Conservation (phyloP, 2,329 filamentous ascomycete species). For the Sporothrix brunneoviolacea region DNA sequence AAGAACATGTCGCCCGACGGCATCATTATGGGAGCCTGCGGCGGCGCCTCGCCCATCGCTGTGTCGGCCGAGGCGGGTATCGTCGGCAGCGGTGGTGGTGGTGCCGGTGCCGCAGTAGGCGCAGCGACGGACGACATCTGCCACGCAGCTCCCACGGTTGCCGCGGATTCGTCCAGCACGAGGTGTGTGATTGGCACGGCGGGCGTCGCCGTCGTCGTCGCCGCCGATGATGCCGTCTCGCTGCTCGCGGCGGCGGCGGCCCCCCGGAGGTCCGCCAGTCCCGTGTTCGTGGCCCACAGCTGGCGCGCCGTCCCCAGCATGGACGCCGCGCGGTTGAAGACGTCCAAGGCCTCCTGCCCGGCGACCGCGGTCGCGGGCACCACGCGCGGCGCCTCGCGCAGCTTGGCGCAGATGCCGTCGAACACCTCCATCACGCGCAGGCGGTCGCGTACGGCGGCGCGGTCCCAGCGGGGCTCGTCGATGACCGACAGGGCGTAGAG, state of each 20-base stretch:
- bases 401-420: conserved; percentile 20
- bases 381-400: conserved; percentile 9
- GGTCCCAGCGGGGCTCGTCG: conserved; percentile 35
- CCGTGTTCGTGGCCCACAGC: conserved; percentile 12
- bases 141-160: neutral
- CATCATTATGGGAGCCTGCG: neutral
- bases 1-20: neutral
- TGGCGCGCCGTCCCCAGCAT: conserved; percentile 14
- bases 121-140: neutral
- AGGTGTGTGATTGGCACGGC: neutral
- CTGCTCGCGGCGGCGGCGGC: no score
- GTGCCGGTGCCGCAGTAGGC: neutral
- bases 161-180: neutral
- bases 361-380: neutral
- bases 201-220: neutral
- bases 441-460: conserved; percentile 24
- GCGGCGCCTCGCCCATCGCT: neutral
- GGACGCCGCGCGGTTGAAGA: conserved; percentile 7
- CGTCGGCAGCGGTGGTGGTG: no score
- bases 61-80: neutral
- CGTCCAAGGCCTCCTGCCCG: neutral
- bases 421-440: conserved; percentile 30
- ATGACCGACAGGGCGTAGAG: conserved; percentile 28
- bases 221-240: no score
- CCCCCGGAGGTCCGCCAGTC: neutral